Evolutionary conservation across 176 grass and related monocot species (phyloP).

Genomic region (Carex cristatella): DNA sequence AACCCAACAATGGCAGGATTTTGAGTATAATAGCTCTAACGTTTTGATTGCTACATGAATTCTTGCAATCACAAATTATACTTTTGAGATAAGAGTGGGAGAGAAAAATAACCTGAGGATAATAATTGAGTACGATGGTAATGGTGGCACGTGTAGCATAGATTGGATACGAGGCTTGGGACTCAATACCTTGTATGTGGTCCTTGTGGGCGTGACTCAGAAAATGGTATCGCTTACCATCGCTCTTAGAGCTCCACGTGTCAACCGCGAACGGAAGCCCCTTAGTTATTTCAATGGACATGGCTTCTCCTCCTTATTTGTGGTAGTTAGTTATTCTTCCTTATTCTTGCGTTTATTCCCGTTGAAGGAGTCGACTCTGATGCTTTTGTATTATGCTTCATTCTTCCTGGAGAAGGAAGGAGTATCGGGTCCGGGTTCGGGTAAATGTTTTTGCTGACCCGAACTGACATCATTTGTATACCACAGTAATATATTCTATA

Average conservation of each 20-base stretch:
- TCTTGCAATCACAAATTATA: background rate
- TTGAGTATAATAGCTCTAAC: too few relatives aligned
- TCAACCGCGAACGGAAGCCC: constrained; percentile 78
- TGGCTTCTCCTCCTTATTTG: background rate
- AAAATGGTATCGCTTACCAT: constrained; percentile 59
- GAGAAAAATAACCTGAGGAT: constrained; percentile 34
- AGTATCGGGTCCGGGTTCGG: background rate
- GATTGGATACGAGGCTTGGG: constrained; percentile 28
- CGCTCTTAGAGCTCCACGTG: constrained; percentile 52
- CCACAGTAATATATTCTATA: too few relatives aligned
- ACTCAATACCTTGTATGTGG: constrained; percentile 35
- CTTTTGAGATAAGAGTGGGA: background rate
- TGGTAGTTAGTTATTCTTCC: background rate
- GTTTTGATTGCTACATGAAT: background rate
- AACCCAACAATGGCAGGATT: too few relatives aligned
- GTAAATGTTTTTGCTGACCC: background rate
- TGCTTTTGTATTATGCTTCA: background rate
- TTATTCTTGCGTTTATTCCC: background rate
- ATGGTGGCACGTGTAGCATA: constrained; percentile 70
- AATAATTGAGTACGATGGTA: constrained; percentile 38
- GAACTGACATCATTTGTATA: background rate
- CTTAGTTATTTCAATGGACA: constrained; percentile 63
- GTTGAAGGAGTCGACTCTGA: background rate
- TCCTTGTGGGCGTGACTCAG: constrained; percentile 76
- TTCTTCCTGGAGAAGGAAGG: background rate